These are phyloP conservation scores for Pleurotus platypus DNA, from an alignment of 768 basidiomycete genomes.

Conservation along the genomic window DNA sequence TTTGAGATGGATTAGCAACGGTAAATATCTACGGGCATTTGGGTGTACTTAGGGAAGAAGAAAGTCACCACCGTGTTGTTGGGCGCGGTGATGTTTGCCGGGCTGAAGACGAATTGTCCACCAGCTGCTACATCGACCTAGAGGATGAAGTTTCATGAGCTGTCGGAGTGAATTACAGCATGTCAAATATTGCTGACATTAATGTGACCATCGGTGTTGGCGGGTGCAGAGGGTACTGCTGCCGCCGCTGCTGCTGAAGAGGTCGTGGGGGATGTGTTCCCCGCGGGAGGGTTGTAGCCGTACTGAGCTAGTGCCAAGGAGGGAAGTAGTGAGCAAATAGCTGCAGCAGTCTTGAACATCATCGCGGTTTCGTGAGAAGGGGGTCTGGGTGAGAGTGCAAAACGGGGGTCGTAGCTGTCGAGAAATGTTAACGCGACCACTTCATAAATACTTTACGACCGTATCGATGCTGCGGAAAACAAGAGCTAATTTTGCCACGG, in stretches of 20 bases:
- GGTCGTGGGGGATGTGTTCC: slow-evolving; percentile 12
- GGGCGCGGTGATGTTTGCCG: slow-evolving; percentile 41
- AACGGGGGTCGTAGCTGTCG: slow-evolving; percentile 5
- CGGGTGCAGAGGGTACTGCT: slow-evolving; percentile 36
- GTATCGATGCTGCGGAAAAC: slow-evolving; percentile 8
- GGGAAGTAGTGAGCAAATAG: slow-evolving; percentile 24
- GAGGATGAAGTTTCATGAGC: neutral
- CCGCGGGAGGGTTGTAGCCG: slow-evolving; percentile 16
- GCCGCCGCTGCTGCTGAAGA: slow-evolving; percentile 18
- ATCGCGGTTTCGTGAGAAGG: slow-evolving; percentile 13
- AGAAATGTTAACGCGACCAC: neutral
- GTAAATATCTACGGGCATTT: too few relatives aligned
- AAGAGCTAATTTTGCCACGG: slow-evolving; percentile 6
- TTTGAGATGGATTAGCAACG: too few relatives aligned
- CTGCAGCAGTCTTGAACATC: slow-evolving; percentile 25
- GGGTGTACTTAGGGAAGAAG: slow-evolving; percentile 43
- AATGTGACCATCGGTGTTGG: slow-evolving; percentile 27
- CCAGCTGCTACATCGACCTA: slow-evolving; percentile 43
- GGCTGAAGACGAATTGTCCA: slow-evolving; percentile 37
- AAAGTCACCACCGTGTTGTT: slow-evolving; percentile 53
- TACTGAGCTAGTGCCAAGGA: slow-evolving; percentile 37
- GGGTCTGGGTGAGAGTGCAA: neutral
- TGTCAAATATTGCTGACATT: slow-evolving; percentile 24
- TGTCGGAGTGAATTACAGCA: neutral
- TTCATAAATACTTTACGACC: neutral